phyloP scores from a whole-genome alignment of 2,329 filamentous ascomycete genomes.

The Raffaelea albimanens region DNA sequence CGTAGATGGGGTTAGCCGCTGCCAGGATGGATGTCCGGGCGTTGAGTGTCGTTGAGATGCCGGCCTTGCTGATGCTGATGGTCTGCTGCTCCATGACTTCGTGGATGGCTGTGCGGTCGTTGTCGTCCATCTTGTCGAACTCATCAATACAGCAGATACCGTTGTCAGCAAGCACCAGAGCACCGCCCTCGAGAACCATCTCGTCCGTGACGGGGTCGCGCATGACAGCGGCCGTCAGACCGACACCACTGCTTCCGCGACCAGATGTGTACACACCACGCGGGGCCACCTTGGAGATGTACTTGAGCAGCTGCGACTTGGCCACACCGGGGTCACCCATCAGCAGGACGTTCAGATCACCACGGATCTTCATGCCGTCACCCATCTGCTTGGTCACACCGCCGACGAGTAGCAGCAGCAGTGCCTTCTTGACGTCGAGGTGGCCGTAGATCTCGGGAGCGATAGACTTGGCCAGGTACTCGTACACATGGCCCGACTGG shows the following conservation, averaged over 20 bases:
- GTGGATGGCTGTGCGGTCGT: slow-evolving; percentile 73
- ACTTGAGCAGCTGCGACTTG: slow-evolving; percentile 96
- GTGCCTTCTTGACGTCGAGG: slow-evolving; percentile 93
- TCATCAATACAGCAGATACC: slow-evolving; percentile 82
- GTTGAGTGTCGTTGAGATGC: slow-evolving; percentile 71
- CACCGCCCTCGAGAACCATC: slow-evolving; percentile 75
- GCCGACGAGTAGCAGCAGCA: slow-evolving; percentile 89
- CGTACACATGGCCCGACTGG: slow-evolving; percentile 84
- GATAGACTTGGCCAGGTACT: slow-evolving; percentile 90
- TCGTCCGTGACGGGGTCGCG: slow-evolving; percentile 75
- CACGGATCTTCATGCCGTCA: slow-evolving; percentile 97
- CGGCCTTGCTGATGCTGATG: slow-evolving; percentile 72
- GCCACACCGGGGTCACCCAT: slow-evolving; percentile 99
- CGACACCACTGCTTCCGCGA: slow-evolving; percentile 71
- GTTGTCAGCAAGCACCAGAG: slow-evolving; percentile 71
- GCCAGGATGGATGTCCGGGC: slow-evolving; percentile 92
- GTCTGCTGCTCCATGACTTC: slow-evolving; percentile 87
- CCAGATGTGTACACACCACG: slow-evolving; percentile 80
- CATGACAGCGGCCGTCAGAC: slow-evolving; percentile 76
- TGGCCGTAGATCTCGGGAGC: slow-evolving; percentile 96
- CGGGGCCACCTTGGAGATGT: slow-evolving; percentile 95
- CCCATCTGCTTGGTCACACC: slow-evolving; percentile 95
- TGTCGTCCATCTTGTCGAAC: slow-evolving; percentile 85
- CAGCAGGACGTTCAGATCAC: slow-evolving; percentile 95
- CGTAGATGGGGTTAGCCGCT: slow-evolving; percentile 93